Evolutionary conservation across 1,139 yeast species (phyloP), one percentile per base, ranked within the genome.

Genomic region (Magnusiomyces suaveolens): DNA sequence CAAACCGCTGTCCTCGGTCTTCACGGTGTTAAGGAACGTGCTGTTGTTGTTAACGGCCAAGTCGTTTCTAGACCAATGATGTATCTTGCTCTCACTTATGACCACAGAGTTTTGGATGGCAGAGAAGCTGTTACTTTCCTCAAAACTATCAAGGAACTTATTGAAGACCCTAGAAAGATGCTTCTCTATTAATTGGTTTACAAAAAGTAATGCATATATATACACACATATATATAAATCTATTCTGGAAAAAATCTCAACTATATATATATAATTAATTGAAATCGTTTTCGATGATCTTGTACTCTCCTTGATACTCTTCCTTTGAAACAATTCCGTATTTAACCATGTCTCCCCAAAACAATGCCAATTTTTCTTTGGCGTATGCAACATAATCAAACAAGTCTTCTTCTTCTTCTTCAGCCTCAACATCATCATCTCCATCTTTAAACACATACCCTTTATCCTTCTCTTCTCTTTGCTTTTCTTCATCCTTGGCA

Each of bases 111-210:
- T 69, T 80, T 94, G 70, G 99, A 92, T 71, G 99, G 99, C 66
- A 87, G 98, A 76, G 99, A 92, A 77, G 97, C 97, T 53, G 98
- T 94, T 61, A 87, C 94, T 57, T 92, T 90, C 88, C 81, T 92
- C 75, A 89, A 83, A 78, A 87, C 96, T 50, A 83, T 92, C 63
- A 92, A 92, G 80, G 98, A 92, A 77, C 83, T 87, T 73, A 87
- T 92, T 66, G 98, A 94, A 77, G 99, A 92, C 72, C 99, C 99
- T 74, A 86, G 96, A 80, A 92, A 88, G 80, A 92, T 92, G 98
- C 81, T 92, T 71, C 80, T 92, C 71, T 73, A 75, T 69, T 80
- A 77, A 56, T 41, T 43, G n/a, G 18, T 38, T 10, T n/a, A 14
- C 6, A 38, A 38, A 38, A 18, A 38, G 18, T 10, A 38, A 4